phyloP scores from a whole-genome alignment of 2,329 filamentous ascomycete species.

The Leptographium flavum region DNA sequence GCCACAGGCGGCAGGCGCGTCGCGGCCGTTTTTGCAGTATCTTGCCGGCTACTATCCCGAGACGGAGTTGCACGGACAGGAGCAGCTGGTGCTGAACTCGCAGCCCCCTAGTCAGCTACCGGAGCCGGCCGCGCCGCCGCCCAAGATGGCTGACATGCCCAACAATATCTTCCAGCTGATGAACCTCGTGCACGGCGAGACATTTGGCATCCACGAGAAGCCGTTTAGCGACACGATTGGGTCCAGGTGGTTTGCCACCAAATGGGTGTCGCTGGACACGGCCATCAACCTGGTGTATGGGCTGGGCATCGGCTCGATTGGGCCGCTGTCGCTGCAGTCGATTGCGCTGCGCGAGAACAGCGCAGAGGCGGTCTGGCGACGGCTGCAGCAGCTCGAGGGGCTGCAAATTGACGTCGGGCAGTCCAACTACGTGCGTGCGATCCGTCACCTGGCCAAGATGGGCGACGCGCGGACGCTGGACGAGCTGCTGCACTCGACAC shows the following conservation, averaged over 20 bases:
- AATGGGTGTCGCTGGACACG: conserved; percentile 56
- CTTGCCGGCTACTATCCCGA: conserved; percentile 29
- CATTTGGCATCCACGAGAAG: conserved; percentile 26
- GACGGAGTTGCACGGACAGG: conserved; percentile 21
- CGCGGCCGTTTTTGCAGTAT: conserved; percentile 33
- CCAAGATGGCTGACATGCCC: background rate
- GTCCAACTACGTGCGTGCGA: conserved; percentile 49
- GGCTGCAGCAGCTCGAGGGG: conserved; percentile 45
- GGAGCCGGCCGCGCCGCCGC: background rate
- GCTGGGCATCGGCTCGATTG: conserved; percentile 58
- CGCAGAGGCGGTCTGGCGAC: conserved; percentile 37
- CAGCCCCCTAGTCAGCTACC: background rate
- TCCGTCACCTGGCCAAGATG: conserved; percentile 48
- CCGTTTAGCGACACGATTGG: conserved; percentile 54
- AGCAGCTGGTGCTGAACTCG: conserved; percentile 15
- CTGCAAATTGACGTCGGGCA: conserved; percentile 48
- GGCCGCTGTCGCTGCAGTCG: conserved; percentile 62
- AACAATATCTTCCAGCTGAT: conserved; percentile 7
- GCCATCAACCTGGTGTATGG: conserved; percentile 56
- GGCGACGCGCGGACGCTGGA: conserved; percentile 35
- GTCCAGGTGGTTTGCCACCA: conserved; percentile 65
- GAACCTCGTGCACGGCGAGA: conserved; percentile 23
- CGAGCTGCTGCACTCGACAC: conserved; percentile 31
- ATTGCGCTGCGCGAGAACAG: conserved; percentile 50
- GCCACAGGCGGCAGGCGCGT: conserved; percentile 22